A percentile compares a stretch with the other conserved stretches of the same genome.
These are phyloP conservation scores for Kwoniella newhampshirensis DNA, from an alignment of 768 basidiomycete genomes.

Conservation along the genomic window DNA sequence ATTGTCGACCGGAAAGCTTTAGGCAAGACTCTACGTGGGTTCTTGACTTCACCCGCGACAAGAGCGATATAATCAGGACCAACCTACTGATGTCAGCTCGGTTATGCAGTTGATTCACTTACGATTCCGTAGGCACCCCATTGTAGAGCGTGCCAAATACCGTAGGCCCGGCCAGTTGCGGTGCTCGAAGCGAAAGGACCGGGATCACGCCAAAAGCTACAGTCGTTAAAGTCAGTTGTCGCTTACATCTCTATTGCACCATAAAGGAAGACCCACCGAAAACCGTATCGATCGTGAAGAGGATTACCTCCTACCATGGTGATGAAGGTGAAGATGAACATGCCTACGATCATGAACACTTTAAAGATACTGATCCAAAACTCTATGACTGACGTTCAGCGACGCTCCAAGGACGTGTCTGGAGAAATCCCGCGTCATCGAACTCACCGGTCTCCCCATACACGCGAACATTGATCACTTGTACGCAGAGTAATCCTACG, in stretches of 20 bases:
- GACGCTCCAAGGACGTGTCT: too few species aligned
- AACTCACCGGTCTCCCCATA: conserved; percentile 15
- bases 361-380: conserved; percentile 42
- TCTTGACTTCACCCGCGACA: conserved; percentile 19
- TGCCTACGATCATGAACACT: conserved; percentile 57
- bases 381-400: conserved; percentile 5
- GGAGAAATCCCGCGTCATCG: background rate
- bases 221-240: too few species aligned
- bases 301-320: conserved; percentile 57
- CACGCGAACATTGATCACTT: conserved; percentile 16
- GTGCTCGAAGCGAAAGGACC: conserved; percentile 18
- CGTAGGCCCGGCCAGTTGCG: conserved; percentile 5
- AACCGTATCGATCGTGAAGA: conserved; percentile 57
- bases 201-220: conserved; percentile 22
- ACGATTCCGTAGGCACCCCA: conserved; percentile 21
- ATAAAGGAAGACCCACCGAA: conserved; percentile 9
- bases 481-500: conserved; percentile 6
- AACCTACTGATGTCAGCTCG: background rate
- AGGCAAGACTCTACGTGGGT: conserved; percentile 20
- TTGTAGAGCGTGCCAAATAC: conserved; percentile 23
- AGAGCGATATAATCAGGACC: conserved; percentile 24
- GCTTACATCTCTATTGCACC: too few species aligned
- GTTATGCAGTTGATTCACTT: background rate
- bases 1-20: conserved; percentile 24
- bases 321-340: conserved; percentile 62